These are phyloP conservation scores for Gossypium turneri DNA, from an alignment of 345 rosid species.

Conservation along the genomic window DNA sequence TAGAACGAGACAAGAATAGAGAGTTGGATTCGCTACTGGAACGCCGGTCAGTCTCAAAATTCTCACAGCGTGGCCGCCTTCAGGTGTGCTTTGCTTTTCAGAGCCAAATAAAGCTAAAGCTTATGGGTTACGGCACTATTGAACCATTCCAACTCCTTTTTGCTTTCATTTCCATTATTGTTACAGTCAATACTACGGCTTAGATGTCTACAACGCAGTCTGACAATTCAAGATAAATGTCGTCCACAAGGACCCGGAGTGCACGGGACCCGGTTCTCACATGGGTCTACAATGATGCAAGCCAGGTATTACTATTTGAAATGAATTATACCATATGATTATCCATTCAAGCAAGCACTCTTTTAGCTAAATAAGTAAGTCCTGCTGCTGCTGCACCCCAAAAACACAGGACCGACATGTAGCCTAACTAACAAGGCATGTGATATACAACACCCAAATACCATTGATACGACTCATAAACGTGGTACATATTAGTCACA, in stretches of 20 bases:
- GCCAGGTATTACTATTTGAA: slow-evolving; percentile 35
- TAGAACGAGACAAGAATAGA: slow-evolving; percentile 48
- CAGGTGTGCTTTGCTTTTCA: slow-evolving; percentile 42
- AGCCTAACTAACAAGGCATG: no score
- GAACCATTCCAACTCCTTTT: background rate
- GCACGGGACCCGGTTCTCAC: slow-evolving; percentile 28
- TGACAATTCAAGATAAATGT: slow-evolving; percentile 40
- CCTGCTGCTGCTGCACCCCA: no score
- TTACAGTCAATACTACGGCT: slow-evolving; percentile 61
- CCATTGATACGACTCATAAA: no score
- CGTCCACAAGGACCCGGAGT: slow-evolving; percentile 26
- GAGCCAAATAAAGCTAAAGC: no score
- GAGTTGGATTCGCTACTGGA: slow-evolving; percentile 43
- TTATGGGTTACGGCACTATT: no score
- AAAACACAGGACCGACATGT: no score
- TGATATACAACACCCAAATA: no score
- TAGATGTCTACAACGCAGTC: slow-evolving; percentile 49
- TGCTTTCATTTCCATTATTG: background rate
- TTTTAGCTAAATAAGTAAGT: no score
- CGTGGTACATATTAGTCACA: no score
- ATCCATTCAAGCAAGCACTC: no score
- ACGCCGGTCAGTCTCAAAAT: slow-evolving; percentile 60
- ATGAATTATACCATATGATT: no score
- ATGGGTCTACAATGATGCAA: slow-evolving; percentile 43
- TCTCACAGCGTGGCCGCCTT: slow-evolving; percentile 68